Evolutionary conservation across 495 filamentous ascomycete genomes (phyloP).

Genomic region (Chlorociboria aeruginascens): DNA sequence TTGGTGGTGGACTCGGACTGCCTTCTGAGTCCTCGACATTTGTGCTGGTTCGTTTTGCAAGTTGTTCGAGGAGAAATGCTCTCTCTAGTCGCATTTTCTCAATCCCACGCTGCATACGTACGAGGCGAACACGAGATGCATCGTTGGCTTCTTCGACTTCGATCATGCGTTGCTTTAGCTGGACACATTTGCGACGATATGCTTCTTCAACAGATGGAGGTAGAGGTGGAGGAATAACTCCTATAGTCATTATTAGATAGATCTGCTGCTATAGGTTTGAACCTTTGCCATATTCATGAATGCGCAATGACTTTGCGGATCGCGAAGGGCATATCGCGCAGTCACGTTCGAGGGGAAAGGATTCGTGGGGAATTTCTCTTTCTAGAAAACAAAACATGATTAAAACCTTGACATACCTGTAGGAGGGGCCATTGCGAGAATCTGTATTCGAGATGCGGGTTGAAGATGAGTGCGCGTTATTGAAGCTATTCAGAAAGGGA

Average conservation of each 20-base stretch:
- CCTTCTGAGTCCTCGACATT: slow-evolving; percentile 65
- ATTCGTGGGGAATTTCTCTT: too few relatives aligned
- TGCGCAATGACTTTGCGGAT: too few relatives aligned
- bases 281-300: too few relatives aligned
- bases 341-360: too few relatives aligned
- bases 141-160: slow-evolving; percentile 89
- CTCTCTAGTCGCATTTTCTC: slow-evolving; percentile 86
- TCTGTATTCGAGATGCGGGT: too few relatives aligned
- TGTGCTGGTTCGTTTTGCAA: slow-evolving; percentile 74
- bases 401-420: too few relatives aligned
- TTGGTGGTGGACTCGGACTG: slow-evolving; percentile 59
- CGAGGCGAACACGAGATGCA: slow-evolving; percentile 59
- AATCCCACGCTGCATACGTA: slow-evolving; percentile 69
- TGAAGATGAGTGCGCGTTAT: too few relatives aligned
- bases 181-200: slow-evolving; percentile 94
- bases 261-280: too few relatives aligned
- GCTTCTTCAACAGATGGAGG: slow-evolving; percentile 91
- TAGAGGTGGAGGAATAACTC: slow-evolving; percentile 42
- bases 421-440: too few relatives aligned
- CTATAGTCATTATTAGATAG: slow-evolving; percentile 2
- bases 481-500: too few relatives aligned
- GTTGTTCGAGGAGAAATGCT: slow-evolving; percentile 79
- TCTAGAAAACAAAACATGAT: too few relatives aligned
- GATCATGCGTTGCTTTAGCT: slow-evolving; percentile 77
- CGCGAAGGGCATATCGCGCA: too few relatives aligned